Evolutionary conservation across 108 stramenopile genomes (phyloP), one percentile per base, ranked within the genome.

Genomic region (Pseudonitzschia pungens): DNA sequence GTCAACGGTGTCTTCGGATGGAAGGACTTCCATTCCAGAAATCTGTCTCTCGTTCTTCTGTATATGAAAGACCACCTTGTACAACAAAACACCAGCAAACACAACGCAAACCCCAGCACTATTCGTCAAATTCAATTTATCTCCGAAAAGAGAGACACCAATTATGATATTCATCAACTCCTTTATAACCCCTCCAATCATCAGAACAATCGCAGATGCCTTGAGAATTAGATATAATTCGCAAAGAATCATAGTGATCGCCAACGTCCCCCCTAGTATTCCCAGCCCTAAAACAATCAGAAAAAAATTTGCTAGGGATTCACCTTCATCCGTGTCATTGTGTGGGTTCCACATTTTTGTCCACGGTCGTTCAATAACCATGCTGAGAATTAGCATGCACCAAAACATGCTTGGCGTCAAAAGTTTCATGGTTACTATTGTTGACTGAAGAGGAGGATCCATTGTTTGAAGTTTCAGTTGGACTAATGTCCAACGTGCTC

Each of bases 131-230:
- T 90, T 96, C 56, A 96, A 58, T 48, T 71, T 58, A 73, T 96
- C 92, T 8, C 75, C 82, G 72, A 96, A 93, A 21, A 91, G 31
- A 7, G 69, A 81, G 0, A 96, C 91, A 36, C 95, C 95, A 57
- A 94, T 76, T 36, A 89, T 32, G 42, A 96, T 96, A 29, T 92
- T 96, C 28, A 87, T 81, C 58, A 96, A 75, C 70, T 96, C 95
- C 70, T 96, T 96, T 18, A 93, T 71, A 42, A 96, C 95, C 22
- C 95, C 95, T 62, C 95, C 95, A 68, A 96, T 92, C 92, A 92
- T 96, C 65, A 96, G 69, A 68, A 96, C 83, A 29, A 96, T 81
- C 2, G 95, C 95, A 66, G 77, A 83, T 2, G 91, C 81, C 48
- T 86, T 85, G 69, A 96, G 80, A 67, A 96, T 96, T 44, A 96